Conservation (phyloP, 306 rosid genomes). For the Vachellia collinsii region DNA sequence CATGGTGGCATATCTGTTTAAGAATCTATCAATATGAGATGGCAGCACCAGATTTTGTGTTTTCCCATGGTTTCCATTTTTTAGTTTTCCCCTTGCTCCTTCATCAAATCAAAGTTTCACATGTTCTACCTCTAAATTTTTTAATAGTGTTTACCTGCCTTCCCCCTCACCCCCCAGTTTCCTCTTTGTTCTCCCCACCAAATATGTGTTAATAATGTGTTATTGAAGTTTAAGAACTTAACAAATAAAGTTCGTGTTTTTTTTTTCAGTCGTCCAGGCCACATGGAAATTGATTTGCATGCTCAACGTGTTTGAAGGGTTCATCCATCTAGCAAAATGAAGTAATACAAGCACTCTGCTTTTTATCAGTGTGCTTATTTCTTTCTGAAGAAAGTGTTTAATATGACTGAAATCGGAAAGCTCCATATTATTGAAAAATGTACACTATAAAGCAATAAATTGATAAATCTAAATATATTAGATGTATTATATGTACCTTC, state of each 20-base stretch:
- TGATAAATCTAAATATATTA: conserved; percentile 22
- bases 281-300: conserved; percentile 39
- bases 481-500: not conserved
- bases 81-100: conserved; percentile 8
- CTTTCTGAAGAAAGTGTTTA: not conserved
- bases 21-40: conserved; percentile 10
- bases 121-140: conserved; percentile 22
- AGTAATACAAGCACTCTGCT: conserved; percentile 47
- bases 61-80: not conserved
- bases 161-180: not conserved
- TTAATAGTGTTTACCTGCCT: not conserved
- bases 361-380: conserved; percentile 25
- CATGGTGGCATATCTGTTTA: not conserved
- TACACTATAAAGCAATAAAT: conserved; percentile 12
- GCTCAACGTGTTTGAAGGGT: conserved; percentile 42
- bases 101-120: conserved; percentile 13
- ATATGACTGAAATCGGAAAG: conserved; percentile 6
- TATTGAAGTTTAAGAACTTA: conserved; percentile 34
- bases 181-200: not conserved
- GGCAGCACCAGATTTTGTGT: not conserved
- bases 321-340: conserved; percentile 54
- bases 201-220: conserved; percentile 11
- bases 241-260: conserved; percentile 8
- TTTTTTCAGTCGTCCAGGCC: conserved; percentile 50
- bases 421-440: conserved; percentile 14